Conservation (phyloP, 2,329 filamentous ascomycete genomes). For the Reticulascus tulasneorum region DNA sequence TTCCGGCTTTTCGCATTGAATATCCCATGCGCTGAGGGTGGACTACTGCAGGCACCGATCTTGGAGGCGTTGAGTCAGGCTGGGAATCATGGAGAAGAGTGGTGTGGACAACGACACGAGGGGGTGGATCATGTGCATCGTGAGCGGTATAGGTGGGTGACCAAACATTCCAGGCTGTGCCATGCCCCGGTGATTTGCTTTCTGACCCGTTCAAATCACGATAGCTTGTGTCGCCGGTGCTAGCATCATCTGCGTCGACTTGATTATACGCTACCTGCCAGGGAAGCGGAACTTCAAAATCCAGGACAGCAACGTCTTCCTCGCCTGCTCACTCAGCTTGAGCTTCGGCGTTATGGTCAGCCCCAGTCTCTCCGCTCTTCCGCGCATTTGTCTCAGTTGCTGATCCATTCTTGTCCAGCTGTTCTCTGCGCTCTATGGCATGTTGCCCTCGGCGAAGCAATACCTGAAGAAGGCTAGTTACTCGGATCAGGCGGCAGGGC, state of each 20-base stretch:
- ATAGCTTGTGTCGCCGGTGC: conserved; percentile 69
- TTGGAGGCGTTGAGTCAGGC: conserved; percentile 6
- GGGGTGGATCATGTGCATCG: conserved; percentile 89
- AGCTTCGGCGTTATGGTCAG: conserved; percentile 95
- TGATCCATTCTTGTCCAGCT: conserved; percentile 58
- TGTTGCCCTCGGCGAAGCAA: conserved; percentile 80
- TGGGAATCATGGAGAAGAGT: conserved; percentile 32
- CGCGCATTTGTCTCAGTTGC: too few relatives aligned
- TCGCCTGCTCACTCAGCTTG: conserved; percentile 82
- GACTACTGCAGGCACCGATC: conserved; percentile 7
- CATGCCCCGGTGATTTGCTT: background rate
- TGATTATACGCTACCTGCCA: conserved; percentile 68
- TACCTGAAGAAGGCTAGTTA: conserved; percentile 71
- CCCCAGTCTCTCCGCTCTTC: background rate
- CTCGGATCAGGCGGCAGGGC: conserved; percentile 61
- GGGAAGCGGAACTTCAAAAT: conserved; percentile 77
- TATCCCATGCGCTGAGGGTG: conserved; percentile 7
- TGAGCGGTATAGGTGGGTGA: conserved; percentile 66
- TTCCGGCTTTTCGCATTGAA: background rate
- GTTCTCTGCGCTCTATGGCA: conserved; percentile 87
- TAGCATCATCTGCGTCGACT: conserved; percentile 81
- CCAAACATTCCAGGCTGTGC: conserved; percentile 1
- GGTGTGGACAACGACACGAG: conserved; percentile 73
- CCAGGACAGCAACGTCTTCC: conserved; percentile 81
- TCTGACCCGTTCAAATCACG: conserved; percentile 13